Percentiles rank a stretch among this genome's conserved stretches.
Evolutionary conservation across 2,329 filamentous ascomycete species (phyloP).

Genomic region (Reticulascus tulasneorum): DNA sequence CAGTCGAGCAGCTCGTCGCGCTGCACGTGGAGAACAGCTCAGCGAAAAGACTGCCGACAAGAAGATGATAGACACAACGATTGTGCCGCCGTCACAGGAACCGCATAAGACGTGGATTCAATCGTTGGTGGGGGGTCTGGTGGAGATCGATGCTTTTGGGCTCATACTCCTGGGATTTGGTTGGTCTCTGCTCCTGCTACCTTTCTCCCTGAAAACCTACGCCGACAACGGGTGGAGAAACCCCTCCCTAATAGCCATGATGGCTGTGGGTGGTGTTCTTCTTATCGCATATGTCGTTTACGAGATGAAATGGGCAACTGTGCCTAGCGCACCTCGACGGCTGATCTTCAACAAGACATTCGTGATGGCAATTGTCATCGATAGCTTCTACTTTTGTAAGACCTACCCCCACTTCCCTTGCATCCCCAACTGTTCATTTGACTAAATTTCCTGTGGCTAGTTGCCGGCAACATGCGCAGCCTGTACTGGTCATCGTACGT

Average conservation of each 20-base stretch:
- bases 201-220: conserved; percentile 36
- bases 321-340: conserved; percentile 9
- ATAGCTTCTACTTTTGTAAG: conserved; percentile 10
- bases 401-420: not conserved
- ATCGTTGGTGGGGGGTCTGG: conserved; percentile 21
- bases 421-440: not conserved
- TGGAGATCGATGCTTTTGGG: conserved; percentile 31
- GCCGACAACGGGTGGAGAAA: conserved; percentile 37
- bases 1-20: conserved; percentile 20
- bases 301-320: conserved; percentile 31
- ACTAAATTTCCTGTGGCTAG: not conserved
- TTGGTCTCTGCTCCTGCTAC: conserved; percentile 48
- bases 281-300: conserved; percentile 43
- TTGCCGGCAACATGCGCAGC: conserved; percentile 9
- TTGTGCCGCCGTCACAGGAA: conserved; percentile 8
- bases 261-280: conserved; percentile 38
- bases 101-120: conserved; percentile 1
- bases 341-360: conserved; percentile 13
- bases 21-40: too few species aligned
- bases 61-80: conserved; percentile 12
- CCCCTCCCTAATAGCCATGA: conserved; percentile 39
- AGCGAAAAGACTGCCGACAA: conserved; percentile 14
- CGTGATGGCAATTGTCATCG: conserved; percentile 10
- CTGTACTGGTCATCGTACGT: conserved; percentile 12
- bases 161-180: conserved; percentile 42